Conservation (phyloP, 2,329 filamentous ascomycete genomes). For the Pseudopyricularia cyperi region DNA sequence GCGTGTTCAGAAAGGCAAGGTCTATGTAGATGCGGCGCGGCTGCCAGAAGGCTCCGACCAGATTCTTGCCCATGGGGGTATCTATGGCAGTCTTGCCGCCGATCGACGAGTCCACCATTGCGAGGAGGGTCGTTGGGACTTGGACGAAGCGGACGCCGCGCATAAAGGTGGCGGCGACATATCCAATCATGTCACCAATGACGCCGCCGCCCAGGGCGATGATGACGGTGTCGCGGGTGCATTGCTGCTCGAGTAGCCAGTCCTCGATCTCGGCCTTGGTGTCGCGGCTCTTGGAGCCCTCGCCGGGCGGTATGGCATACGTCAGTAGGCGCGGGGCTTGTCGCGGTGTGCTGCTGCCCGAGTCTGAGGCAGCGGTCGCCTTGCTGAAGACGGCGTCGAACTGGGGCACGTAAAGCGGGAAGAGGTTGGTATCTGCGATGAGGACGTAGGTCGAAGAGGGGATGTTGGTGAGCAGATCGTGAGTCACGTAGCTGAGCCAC, state of each 20-base stretch:
- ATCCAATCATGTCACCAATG: constrained; percentile 96
- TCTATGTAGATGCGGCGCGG: constrained; percentile 91
- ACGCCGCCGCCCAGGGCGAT: constrained; percentile 92
- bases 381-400: constrained; percentile 57
- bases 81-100: constrained; percentile 98
- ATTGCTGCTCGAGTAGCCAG: constrained; percentile 90
- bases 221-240: constrained; percentile 87
- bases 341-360: constrained; percentile 9
- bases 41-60: constrained; percentile 95
- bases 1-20: constrained; percentile 76
- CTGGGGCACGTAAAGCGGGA: constrained; percentile 62
- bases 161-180: constrained; percentile 97
- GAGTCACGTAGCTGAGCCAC: constrained; percentile 69
- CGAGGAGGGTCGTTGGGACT: constrained; percentile 83
- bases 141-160: constrained; percentile 91
- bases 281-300: constrained; percentile 83
- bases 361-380: constrained; percentile 22
- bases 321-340: constrained; percentile 57
- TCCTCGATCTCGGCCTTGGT: constrained; percentile 95
- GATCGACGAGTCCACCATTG: constrained; percentile 98
- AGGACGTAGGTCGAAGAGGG: constrained; percentile 87
- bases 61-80: constrained; percentile 87
- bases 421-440: constrained; percentile 91
- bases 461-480: constrained; percentile 67
- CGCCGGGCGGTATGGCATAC: constrained; percentile 79